Conservation (phyloP, 768 basidiomycete genomes). For the Postia placenta region DNA sequence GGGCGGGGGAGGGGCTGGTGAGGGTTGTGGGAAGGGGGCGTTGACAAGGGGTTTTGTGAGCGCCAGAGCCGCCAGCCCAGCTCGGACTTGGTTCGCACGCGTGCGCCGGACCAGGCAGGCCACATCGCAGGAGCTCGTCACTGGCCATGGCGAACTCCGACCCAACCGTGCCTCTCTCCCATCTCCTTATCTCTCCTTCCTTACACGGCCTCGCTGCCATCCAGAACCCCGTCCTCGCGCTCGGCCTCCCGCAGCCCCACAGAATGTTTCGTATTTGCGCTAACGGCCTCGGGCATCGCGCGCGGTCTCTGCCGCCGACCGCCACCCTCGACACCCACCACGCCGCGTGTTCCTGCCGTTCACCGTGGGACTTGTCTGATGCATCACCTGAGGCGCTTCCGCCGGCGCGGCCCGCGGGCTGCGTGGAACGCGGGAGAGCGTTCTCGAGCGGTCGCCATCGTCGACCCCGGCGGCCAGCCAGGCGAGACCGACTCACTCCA, state of each 20-base stretch:
- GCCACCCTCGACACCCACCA: slow-evolving; percentile 11
- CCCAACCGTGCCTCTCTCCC: slow-evolving; percentile 16
- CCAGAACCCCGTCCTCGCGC: not conserved
- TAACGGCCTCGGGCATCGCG: not conserved
- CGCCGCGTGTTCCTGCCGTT: not conserved
- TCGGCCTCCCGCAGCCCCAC: not conserved
- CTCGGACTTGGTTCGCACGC: slow-evolving; percentile 32
- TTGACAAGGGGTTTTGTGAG: slow-evolving; percentile 27
- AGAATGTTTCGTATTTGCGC: not conserved
- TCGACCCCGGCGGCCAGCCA: slow-evolving; percentile 4
- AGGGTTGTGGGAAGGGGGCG: slow-evolving; percentile 22
- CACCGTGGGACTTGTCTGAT: slow-evolving; percentile 12
- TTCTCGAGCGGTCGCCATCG: slow-evolving; percentile 67
- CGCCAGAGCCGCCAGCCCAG: slow-evolving; percentile 31
- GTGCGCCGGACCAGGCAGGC: slow-evolving; percentile 26
- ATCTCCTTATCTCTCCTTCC: slow-evolving; percentile 15
- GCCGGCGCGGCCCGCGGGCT: slow-evolving; percentile 55
- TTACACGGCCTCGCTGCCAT: slow-evolving; percentile 2
- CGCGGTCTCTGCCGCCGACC: not conserved
- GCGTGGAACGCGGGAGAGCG: slow-evolving; percentile 42
- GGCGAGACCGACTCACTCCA: not conserved
- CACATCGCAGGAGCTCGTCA: slow-evolving; percentile 27
- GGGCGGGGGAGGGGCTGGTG: slow-evolving; percentile 15
- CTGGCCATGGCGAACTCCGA: slow-evolving; percentile 32
- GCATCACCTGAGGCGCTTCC: slow-evolving; percentile 10